Conservation (phyloP, 1,139 yeast species). For the Taphrina betulina region DNA sequence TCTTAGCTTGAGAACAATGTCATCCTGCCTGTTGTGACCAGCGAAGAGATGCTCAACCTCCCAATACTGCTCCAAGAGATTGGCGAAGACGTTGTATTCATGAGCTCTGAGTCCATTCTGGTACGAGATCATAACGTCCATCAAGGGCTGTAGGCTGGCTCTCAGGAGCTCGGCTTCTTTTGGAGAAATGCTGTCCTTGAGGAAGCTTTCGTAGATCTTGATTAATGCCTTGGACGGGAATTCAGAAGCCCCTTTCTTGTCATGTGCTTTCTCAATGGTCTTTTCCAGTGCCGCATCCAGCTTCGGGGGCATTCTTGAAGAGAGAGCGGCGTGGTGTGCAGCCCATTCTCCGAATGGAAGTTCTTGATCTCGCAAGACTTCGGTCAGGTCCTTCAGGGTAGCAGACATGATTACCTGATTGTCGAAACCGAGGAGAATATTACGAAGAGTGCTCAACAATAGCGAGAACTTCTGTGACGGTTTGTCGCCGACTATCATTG, state of each 20-base stretch:
- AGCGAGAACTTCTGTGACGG: constrained; percentile 72
- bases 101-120: constrained; percentile 76
- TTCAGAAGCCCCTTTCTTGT: constrained; percentile 60
- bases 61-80: constrained; percentile 68
- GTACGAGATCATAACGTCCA: constrained; percentile 68
- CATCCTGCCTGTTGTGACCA: constrained; percentile 74
- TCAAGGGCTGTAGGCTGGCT: constrained; percentile 68
- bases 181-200: constrained; percentile 47
- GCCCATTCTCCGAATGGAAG: constrained; percentile 94
- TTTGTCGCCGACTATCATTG: constrained; percentile 77
- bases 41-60: constrained; percentile 74
- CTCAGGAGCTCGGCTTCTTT: constrained; percentile 54
- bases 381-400: constrained; percentile 69
- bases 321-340: constrained; percentile 81
- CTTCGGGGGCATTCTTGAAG: constrained; percentile 78
- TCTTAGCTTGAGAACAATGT: constrained; percentile 74
- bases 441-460: constrained; percentile 60
- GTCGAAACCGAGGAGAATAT: constrained; percentile 86
- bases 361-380: constrained; percentile 70
- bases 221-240: constrained; percentile 88
- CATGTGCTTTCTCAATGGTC: constrained; percentile 57
- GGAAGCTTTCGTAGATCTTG: constrained; percentile 59
- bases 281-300: constrained; percentile 66
- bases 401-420: constrained; percentile 90
- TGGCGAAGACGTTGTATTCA: constrained; percentile 72